Percentiles rank a stretch among this genome's conserved stretches.
Evolutionary conservation across 2,329 filamentous ascomycete species (phyloP).

Genomic region (Aspergillus sp.): DNA sequence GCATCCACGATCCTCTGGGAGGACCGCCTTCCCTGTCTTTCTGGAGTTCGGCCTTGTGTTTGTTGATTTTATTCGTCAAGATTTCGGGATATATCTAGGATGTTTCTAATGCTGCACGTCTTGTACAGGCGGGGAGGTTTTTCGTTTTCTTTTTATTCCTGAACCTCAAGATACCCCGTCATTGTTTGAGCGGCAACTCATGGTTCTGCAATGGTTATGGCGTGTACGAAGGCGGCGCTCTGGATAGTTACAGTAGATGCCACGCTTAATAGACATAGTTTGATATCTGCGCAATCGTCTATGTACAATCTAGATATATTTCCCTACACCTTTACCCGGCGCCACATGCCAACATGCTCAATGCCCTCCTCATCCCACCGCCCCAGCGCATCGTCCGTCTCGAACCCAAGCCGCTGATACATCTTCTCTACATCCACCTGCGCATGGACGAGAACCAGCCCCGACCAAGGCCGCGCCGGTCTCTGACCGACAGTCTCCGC

Average conservation of each 20-base stretch:
- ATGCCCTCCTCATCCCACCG: constrained; percentile 79
- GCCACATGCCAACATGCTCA: constrained; percentile 77
- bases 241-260: neutral
- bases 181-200: constrained; percentile 17
- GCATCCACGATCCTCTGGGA: constrained; percentile 2
- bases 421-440: constrained; percentile 56
- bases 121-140: constrained; percentile 2
- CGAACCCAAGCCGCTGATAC: constrained; percentile 67
- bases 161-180: constrained; percentile 28
- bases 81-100: constrained; percentile 1
- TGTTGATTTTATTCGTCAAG: constrained; percentile 1
- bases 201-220: constrained; percentile 8
- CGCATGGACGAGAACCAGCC: constrained; percentile 69
- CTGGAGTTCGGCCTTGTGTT: constrained; percentile 9
- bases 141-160: constrained; percentile 9
- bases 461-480: constrained; percentile 53
- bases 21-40: constrained; percentile 8
- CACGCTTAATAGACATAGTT: no score
- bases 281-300: neutral
- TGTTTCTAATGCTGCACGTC: no score
- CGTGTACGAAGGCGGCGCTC: constrained; percentile 4
- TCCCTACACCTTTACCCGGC: constrained; percentile 20
- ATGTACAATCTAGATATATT: neutral
- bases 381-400: constrained; percentile 62
- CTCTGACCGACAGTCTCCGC: constrained; percentile 21